phyloP scores from a whole-genome alignment of 2,329 filamentous ascomycete species.

The Blastomyces parvus region DNA sequence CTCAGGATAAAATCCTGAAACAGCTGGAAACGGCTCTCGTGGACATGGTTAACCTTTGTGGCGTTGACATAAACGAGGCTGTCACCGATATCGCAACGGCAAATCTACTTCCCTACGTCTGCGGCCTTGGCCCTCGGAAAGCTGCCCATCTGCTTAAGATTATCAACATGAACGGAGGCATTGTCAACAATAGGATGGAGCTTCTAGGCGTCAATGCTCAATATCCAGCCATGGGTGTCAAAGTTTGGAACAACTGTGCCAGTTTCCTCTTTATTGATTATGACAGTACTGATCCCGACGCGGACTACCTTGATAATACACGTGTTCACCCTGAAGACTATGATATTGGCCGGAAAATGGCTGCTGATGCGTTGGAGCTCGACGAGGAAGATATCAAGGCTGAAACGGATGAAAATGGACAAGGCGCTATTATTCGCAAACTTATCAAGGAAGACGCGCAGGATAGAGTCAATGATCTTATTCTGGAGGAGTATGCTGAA shows the following conservation, averaged over 20 bases:
- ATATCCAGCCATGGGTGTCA: constrained; percentile 72
- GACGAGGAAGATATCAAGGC: constrained; percentile 97
- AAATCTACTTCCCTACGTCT: constrained; percentile 81
- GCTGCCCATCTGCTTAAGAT: constrained; percentile 76
- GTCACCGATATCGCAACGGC: constrained; percentile 71
- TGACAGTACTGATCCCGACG: constrained; percentile 67
- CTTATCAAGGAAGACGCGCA: constrained; percentile 91
- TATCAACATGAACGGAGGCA: constrained; percentile 82
- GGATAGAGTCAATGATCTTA: constrained; percentile 90
- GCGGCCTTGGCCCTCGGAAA: constrained; percentile 85
- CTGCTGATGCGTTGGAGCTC: constrained; percentile 87
- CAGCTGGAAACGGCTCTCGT: constrained; percentile 94
- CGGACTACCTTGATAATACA: constrained; percentile 92
- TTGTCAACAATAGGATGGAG: constrained; percentile 74
- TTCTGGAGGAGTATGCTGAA: constrained; percentile 92
- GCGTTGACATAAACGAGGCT: constrained; percentile 90
- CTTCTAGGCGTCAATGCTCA: constrained; percentile 80
- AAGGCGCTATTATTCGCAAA: constrained; percentile 83
- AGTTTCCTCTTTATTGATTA: constrained; percentile 90
- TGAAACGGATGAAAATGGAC: constrained; percentile 80
- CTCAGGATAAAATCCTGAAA: constrained; percentile 75
- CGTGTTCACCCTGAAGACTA: constrained; percentile 98
- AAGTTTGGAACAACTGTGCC: constrained; percentile 93
- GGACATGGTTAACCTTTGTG: constrained; percentile 94
- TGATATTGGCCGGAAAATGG: constrained; percentile 96